A percentile compares a stretch with the other conserved stretches of the same genome.
These are phyloP conservation scores for Chimonanthus praecox DNA, from an alignment of 164 flowering plant genomes.

Conservation along the genomic window DNA sequence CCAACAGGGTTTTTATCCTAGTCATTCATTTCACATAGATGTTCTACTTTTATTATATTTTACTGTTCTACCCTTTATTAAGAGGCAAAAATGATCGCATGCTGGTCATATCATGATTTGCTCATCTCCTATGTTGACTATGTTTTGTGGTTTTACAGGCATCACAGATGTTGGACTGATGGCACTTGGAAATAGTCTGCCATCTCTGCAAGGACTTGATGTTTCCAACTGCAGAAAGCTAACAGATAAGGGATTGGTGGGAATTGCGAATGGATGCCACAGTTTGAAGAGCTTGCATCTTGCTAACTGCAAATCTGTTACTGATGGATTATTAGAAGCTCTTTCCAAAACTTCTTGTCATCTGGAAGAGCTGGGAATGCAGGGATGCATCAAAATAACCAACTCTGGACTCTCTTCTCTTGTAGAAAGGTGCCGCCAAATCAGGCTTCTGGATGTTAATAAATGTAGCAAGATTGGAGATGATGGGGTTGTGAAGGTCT, in stretches of 20 bases:
- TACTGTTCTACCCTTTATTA: too few species aligned
- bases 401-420: conserved; percentile 64
- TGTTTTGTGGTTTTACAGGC: conserved; percentile 34
- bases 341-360: conserved; percentile 59
- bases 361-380: conserved; percentile 64
- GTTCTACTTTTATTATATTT: too few species aligned
- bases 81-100: background rate
- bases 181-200: conserved; percentile 58
- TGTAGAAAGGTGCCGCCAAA: conserved; percentile 57
- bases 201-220: conserved; percentile 64
- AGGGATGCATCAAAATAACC: conserved; percentile 66
- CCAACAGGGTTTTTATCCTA: too few species aligned
- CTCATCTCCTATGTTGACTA: background rate
- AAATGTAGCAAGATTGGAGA: conserved; percentile 82
- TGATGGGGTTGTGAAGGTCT: conserved; percentile 47
- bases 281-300: conserved; percentile 56
- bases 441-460: conserved; percentile 55
- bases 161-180: conserved; percentile 74
- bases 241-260: conserved; percentile 72
- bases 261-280: conserved; percentile 67
- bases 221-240: conserved; percentile 77
- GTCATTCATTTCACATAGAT: too few species aligned
- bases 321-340: conserved; percentile 41
- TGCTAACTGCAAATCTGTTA: conserved; percentile 51
- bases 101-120: background rate